These are phyloP conservation scores for Bipolaris bicolor DNA, from an alignment of 2,329 filamentous ascomycete species.

Conservation along the genomic window DNA sequence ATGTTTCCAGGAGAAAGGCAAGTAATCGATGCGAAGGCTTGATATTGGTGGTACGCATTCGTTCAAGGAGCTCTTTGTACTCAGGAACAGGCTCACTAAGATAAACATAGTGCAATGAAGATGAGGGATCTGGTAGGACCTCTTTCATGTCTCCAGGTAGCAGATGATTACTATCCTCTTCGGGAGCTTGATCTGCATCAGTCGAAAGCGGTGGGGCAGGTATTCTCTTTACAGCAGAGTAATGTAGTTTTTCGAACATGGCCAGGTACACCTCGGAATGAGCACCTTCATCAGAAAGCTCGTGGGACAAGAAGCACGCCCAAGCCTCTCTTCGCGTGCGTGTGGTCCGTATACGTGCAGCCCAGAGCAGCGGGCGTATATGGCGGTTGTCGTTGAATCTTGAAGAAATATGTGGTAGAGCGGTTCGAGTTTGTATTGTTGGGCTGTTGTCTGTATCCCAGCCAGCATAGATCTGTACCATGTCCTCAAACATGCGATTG, in stretches of 20 bases:
- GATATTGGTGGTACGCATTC: conserved; percentile 61
- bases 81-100: conserved; percentile 67
- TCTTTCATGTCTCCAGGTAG: conserved; percentile 67
- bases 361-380: conserved; percentile 56
- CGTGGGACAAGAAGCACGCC: conserved; percentile 66
- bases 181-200: conserved; percentile 6
- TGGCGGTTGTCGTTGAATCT: conserved; percentile 5
- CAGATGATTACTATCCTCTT: conserved; percentile 24
- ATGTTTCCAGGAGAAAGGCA: conserved; percentile 59
- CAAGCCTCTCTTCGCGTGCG: conserved; percentile 68
- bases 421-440: conserved; percentile 64
- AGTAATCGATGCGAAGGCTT: conserved; percentile 60
- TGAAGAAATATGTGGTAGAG: conserved; percentile 39
- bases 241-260: conserved; percentile 63
- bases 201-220: conserved; percentile 6
- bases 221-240: conserved; percentile 29
- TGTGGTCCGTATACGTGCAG: conserved; percentile 63
- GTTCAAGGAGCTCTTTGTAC: conserved; percentile 62
- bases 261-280: conserved; percentile 58
- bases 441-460: conserved; percentile 69
- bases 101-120: conserved; percentile 70
- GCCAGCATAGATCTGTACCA: conserved; percentile 62
- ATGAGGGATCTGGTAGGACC: conserved; percentile 60
- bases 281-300: conserved; percentile 51
- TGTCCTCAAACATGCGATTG: conserved; percentile 58